Conservation (phyloP, 2,329 filamentous ascomycete genomes). For the Penicillium fuscoglaucum region DNA sequence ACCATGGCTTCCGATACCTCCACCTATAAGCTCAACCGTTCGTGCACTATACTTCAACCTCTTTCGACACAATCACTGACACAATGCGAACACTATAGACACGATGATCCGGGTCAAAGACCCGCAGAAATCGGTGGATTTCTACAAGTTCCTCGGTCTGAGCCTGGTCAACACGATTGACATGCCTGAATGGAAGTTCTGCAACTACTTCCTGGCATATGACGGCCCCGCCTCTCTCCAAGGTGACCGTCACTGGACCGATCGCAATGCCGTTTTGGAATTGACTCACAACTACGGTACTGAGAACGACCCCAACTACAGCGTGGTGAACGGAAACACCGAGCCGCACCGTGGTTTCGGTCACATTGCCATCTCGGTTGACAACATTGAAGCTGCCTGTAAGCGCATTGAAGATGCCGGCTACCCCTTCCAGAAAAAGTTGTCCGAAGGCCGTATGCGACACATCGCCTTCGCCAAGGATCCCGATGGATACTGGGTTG, state of each 20-base stretch:
- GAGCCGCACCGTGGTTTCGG: constrained; percentile 83
- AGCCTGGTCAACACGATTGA: constrained; percentile 76
- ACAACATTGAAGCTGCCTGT: constrained; percentile 86
- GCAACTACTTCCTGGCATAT: constrained; percentile 93
- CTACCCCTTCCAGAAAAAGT: constrained; percentile 92
- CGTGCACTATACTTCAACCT: constrained; percentile 31
- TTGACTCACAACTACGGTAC: constrained; percentile 85
- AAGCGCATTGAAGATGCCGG: constrained; percentile 84
- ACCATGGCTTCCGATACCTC: constrained; percentile 58
- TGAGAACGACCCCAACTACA: constrained; percentile 78
- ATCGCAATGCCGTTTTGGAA: constrained; percentile 88
- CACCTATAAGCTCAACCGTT: constrained; percentile 66
- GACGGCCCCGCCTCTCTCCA: constrained; percentile 74
- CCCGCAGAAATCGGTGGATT: constrained; percentile 82
- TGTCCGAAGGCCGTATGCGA: constrained; percentile 82
- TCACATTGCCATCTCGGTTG: constrained; percentile 79
- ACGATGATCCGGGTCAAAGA: constrained; percentile 90
- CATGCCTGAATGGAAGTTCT: constrained; percentile 86
- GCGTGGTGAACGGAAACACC: constrained; percentile 83
- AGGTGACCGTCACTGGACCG: constrained; percentile 69
- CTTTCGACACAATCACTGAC: constrained; percentile 15
- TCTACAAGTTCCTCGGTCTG: constrained; percentile 92
- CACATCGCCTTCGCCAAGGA: constrained; percentile 89
- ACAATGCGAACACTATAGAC: constrained; percentile 30
- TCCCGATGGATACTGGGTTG: constrained; percentile 76